These are phyloP conservation scores for Apium graveolens DNA, from an alignment of 129 eudicot genomes.

Conservation along the genomic window DNA sequence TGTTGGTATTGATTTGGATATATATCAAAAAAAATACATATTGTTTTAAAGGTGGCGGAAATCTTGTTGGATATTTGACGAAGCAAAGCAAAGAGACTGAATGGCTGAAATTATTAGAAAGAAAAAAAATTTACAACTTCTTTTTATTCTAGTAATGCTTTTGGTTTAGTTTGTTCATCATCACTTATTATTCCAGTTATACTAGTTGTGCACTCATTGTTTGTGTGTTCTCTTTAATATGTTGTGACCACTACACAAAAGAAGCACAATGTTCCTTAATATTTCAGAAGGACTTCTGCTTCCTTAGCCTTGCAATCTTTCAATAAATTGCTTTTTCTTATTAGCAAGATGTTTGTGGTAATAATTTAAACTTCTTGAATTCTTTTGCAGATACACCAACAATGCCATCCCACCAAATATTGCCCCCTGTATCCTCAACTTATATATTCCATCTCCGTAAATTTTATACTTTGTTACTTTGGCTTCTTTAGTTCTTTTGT, in stretches of 20 bases:
- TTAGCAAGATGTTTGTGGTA: not conserved
- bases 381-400: constrained; percentile 53
- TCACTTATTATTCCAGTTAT: too few relatives aligned
- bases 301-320: not conserved
- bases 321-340: not conserved
- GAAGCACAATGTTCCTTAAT: not conserved
- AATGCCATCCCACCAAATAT: constrained; percentile 79
- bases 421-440: constrained; percentile 80
- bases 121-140: too few relatives aligned
- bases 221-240: not conserved
- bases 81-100: not conserved
- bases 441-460: not conserved
- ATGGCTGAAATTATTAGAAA: not conserved
- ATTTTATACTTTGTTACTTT: too few relatives aligned
- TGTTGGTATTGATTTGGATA: too few relatives aligned
- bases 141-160: too few relatives aligned
- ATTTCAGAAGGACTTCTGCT: not conserved
- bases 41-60: not conserved
- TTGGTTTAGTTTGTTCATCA: too few relatives aligned
- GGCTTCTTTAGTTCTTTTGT: too few relatives aligned
- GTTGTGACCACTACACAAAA: not conserved
- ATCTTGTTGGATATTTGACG: not conserved
- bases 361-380: constrained; percentile 7
- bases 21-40: not conserved
- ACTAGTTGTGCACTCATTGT: not conserved